Conservation (phyloP, 2,329 filamentous ascomycete species). For the Neofusicoccum ribis region DNA sequence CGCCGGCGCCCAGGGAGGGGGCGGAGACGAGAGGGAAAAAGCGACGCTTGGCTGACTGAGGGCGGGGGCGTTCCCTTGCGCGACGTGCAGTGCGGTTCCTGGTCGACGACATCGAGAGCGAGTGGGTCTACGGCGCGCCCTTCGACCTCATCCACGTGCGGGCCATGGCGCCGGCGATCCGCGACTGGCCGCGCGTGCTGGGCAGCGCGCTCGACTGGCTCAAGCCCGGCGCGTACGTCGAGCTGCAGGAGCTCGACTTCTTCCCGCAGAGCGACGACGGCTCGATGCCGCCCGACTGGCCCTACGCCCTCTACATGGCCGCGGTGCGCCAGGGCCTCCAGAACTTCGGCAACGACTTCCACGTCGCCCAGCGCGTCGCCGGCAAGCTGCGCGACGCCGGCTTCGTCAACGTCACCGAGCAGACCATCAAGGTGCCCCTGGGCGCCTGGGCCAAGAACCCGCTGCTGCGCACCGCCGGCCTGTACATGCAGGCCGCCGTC, state of each 20-base stretch:
- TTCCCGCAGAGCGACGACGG: constrained; percentile 46
- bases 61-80: too few species aligned
- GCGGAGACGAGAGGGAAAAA: neutral
- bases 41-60: neutral
- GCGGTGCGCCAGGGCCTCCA: neutral
- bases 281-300: constrained; percentile 29
- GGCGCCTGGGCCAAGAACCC: constrained; percentile 28
- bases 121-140: constrained; percentile 45
- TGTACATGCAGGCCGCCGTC: constrained; percentile 29
- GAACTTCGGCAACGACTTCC: constrained; percentile 10
- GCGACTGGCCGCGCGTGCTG: constrained; percentile 52
- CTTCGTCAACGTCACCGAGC: constrained; percentile 45
- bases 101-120: constrained; percentile 48
- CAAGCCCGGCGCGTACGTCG: constrained; percentile 51
- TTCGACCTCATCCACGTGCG: constrained; percentile 51
- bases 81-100: constrained; percentile 45
- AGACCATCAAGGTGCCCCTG: constrained; percentile 30
- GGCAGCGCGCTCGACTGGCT: constrained; percentile 37
- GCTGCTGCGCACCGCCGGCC: constrained; percentile 22
- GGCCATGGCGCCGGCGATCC: constrained; percentile 56
- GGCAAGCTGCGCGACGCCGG: constrained; percentile 38
- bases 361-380: constrained; percentile 12
- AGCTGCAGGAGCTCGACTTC: constrained; percentile 49
- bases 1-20: neutral
- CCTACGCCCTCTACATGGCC: neutral